These are phyloP conservation scores for Mollisia scopiformis DNA, from an alignment of 2,329 filamentous ascomycete species.

Conservation along the genomic window DNA sequence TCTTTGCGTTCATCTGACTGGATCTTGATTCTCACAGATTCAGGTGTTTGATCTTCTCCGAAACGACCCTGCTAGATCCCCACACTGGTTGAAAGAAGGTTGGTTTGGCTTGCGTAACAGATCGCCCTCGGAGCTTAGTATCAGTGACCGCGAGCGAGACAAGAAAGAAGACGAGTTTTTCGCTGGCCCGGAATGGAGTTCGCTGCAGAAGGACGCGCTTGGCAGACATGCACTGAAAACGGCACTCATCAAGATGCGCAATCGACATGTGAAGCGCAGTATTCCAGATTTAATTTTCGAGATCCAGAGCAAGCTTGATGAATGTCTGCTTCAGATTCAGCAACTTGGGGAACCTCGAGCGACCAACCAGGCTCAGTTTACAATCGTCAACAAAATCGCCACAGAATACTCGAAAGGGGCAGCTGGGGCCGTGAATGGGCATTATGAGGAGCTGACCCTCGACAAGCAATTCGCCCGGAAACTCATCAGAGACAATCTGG, in stretches of 20 bases:
- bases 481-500: slow-evolving; percentile 1
- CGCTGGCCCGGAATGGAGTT: not conserved
- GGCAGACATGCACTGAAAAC: slow-evolving; percentile 4
- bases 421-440: slow-evolving; percentile 16
- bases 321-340: not conserved
- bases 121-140: not conserved
- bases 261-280: slow-evolving; percentile 6
- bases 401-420: slow-evolving; percentile 14
- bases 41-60: slow-evolving; percentile 15
- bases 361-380: slow-evolving; percentile 4
- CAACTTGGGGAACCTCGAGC: slow-evolving; percentile 10
- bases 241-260: slow-evolving; percentile 13
- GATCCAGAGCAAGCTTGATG: slow-evolving; percentile 1
- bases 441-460: slow-evolving; percentile 12
- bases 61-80: slow-evolving; percentile 1
- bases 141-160: slow-evolving; percentile 9
- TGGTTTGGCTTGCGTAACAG: slow-evolving; percentile 18
- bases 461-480: slow-evolving; percentile 10
- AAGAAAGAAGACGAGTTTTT: slow-evolving; percentile 9
- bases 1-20: not conserved
- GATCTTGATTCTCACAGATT: too few relatives aligned
- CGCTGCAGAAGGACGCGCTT: slow-evolving; percentile 1
- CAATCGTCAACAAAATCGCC: slow-evolving; percentile 6
- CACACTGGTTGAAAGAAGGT: slow-evolving; percentile 2
- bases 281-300: slow-evolving; percentile 7